These are phyloP conservation scores for Agaricus blazei DNA, from an alignment of 768 basidiomycete genomes.

Conservation along the genomic window DNA sequence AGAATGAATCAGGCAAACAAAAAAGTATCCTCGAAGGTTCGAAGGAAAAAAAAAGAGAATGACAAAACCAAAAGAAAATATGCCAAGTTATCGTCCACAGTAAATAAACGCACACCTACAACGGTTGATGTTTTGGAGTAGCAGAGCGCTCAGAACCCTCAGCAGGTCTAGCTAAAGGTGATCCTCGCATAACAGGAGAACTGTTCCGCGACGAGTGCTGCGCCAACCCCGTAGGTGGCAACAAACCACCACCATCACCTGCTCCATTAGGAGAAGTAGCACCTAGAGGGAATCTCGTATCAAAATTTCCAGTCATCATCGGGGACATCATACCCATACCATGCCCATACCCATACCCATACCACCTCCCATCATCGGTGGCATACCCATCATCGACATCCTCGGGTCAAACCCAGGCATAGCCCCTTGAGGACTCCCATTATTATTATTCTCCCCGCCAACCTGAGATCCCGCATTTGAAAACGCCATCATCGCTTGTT, in stretches of 20 bases:
- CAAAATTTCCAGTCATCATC: constrained; percentile 60
- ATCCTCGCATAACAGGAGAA: constrained; percentile 48
- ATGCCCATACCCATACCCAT: constrained; percentile 20
- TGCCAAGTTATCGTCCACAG: not conserved
- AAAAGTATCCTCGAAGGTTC: not conserved
- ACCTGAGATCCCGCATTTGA: constrained; percentile 70
- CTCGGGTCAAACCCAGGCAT: constrained; percentile 58
- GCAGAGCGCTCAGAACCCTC: constrained; percentile 28
- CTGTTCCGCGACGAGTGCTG: constrained; percentile 40
- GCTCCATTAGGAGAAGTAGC: constrained; percentile 19
- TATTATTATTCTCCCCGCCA: constrained; percentile 51
- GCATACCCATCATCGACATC: constrained; percentile 75
- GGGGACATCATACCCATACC: constrained; percentile 11
- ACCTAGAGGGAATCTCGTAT: constrained; percentile 48
- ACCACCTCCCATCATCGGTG: constrained; percentile 22
- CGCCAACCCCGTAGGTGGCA: constrained; percentile 24
- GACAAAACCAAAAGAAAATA: not conserved
- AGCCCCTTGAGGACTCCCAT: constrained; percentile 21
- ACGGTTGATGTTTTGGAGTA: constrained; percentile 24
- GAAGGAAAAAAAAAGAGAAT: not conserved
- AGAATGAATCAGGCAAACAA: not conserved
- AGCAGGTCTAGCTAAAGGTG: constrained; percentile 38
- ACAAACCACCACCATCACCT: constrained; percentile 25
- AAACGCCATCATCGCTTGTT: constrained; percentile 84
- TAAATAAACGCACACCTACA: not conserved